Conservation (phyloP, 495 filamentous ascomycete species). For the Penicillium paradoxum region DNA sequence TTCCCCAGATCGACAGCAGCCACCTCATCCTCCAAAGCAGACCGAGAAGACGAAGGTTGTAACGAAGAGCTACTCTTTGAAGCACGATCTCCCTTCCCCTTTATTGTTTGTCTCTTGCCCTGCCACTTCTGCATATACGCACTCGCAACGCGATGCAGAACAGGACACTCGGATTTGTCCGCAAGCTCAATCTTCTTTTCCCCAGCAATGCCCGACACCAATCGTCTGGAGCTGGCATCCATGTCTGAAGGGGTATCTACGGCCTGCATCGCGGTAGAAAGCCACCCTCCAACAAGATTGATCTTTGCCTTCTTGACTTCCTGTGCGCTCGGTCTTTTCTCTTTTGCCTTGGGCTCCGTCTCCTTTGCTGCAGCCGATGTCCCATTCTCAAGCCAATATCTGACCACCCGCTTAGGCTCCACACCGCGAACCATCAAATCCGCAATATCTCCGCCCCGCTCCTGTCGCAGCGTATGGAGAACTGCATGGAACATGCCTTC, state of each 20-base stretch:
- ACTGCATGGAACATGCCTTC: conserved; percentile 84
- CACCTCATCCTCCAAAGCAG: neutral
- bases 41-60: neutral
- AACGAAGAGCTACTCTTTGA: neutral
- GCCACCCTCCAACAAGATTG: conserved; percentile 53
- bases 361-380: neutral
- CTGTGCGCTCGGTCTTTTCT: conserved; percentile 18
- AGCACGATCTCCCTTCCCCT: conserved; percentile 12
- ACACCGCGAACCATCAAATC: conserved; percentile 30
- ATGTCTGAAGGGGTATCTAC: neutral
- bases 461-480: conserved; percentile 51
- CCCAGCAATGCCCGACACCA: neutral
- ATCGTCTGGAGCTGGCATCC: neutral
- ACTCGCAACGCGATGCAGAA: conserved; percentile 33
- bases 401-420: conserved; percentile 37
- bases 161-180: conserved; percentile 28
- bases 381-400: conserved; percentile 33
- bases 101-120: conserved; percentile 13
- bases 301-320: conserved; percentile 62
- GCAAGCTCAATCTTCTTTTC: conserved; percentile 20
- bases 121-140: conserved; percentile 47
- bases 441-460: conserved; percentile 23
- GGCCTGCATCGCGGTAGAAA: conserved; percentile 22
- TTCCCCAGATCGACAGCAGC: conserved; percentile 47
- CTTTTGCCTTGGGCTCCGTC: conserved; percentile 14